Percentiles rank a stretch among this genome's conserved stretches.
phyloP scores from a whole-genome alignment of 108 stramenopile genomes.

The Poteriospumella lacustris region DNA sequence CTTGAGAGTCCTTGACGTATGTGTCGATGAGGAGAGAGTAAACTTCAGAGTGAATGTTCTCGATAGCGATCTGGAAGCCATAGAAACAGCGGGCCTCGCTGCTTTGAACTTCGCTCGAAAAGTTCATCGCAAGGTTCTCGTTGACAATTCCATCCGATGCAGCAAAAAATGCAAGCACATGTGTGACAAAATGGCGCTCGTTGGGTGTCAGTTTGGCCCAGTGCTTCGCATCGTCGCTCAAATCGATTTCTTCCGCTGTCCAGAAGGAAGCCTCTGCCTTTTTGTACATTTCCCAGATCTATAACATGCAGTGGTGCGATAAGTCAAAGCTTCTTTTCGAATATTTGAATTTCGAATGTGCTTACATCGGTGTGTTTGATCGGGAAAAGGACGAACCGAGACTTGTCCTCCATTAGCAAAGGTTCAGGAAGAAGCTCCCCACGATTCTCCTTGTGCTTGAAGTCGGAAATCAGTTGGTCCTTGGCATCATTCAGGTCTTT shows the following conservation, averaged over 20 bases:
- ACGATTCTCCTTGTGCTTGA: neutral
- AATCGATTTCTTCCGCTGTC: slow-evolving; percentile 99
- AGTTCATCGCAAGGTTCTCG: slow-evolving; percentile 96
- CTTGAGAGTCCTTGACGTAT: slow-evolving; percentile 68
- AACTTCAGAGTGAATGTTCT: slow-evolving; percentile 98
- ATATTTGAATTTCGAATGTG: too few species aligned
- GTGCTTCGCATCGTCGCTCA: slow-evolving; percentile 86
- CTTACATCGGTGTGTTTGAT: slow-evolving; percentile 85
- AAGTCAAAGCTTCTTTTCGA: too few species aligned
- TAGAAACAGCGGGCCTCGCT: slow-evolving; percentile 99
- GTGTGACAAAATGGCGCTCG: slow-evolving; percentile 95
- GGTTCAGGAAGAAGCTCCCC: slow-evolving; percentile 45
- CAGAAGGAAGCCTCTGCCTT: slow-evolving; percentile 99
- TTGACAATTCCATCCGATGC: slow-evolving; percentile 98
- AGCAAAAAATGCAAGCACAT: slow-evolving; percentile 98
- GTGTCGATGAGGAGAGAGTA: slow-evolving; percentile 98
- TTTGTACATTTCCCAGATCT: slow-evolving; percentile 95
- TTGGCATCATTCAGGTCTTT: neutral
- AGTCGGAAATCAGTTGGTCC: neutral
- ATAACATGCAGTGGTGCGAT: neutral
- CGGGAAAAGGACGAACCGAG: slow-evolving; percentile 94
- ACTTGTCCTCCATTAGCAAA: slow-evolving; percentile 57
- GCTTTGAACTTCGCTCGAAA: slow-evolving; percentile 86
- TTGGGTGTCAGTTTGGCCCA: slow-evolving; percentile 82
- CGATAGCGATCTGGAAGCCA: slow-evolving; percentile 99